These are phyloP conservation scores for Alternaria tenuissima DNA, from an alignment of 2,329 filamentous ascomycete species.

Conservation along the genomic window DNA sequence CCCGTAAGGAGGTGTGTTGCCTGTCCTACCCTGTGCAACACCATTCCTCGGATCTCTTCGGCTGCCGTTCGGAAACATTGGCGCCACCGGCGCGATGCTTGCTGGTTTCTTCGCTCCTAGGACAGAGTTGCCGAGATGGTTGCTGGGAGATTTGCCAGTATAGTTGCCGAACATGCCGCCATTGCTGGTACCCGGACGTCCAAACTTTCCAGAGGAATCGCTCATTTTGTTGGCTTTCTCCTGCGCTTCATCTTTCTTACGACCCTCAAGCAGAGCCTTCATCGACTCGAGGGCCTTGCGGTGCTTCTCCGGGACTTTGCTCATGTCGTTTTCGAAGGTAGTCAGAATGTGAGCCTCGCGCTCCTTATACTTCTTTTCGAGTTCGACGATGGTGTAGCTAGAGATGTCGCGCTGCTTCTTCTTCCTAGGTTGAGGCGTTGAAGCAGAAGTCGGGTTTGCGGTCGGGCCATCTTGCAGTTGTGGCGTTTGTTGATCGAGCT, in stretches of 20 bases:
- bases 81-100: conserved; percentile 30
- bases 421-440: not conserved
- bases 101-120: conserved; percentile 24
- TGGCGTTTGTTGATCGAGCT: not conserved
- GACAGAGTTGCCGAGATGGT: conserved; percentile 24
- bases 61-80: conserved; percentile 20
- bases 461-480: not conserved
- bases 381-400: not conserved
- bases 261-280: not conserved
- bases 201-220: not conserved
- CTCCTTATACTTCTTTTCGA: conserved; percentile 6
- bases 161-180: conserved; percentile 5
- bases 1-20: not conserved
- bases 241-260: not conserved
- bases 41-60: conserved; percentile 18
- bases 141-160: conserved; percentile 16
- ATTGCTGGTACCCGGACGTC: not conserved
- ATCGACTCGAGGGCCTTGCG: not conserved
- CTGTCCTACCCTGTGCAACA: not conserved
- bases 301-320: not conserved
- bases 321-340: not conserved
- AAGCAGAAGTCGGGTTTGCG: not conserved
- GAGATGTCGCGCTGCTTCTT: conserved; percentile 2
- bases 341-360: not conserved
- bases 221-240: not conserved